These are phyloP conservation scores for Polytrichum commune DNA, from an alignment of 225 moss, liverwort and hornwort genomes.

Conservation along the genomic window DNA sequence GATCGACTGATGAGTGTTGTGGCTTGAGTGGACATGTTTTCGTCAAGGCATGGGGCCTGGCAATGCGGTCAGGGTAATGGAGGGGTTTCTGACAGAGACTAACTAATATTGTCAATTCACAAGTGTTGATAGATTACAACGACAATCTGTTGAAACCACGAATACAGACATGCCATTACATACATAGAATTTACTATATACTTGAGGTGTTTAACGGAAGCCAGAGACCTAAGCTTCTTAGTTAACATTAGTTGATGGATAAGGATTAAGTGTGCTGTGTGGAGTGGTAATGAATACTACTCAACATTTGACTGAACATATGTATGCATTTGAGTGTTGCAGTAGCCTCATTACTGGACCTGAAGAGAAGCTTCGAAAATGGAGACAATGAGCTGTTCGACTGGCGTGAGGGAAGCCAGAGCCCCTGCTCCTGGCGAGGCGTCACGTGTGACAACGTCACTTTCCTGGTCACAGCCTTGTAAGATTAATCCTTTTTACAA, in stretches of 20 bases:
- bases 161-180: no score
- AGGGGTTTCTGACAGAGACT: no score
- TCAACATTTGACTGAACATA: no score
- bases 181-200: no score
- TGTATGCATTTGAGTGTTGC: conserved; percentile 1
- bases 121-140: no score
- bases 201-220: no score
- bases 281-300: background rate
- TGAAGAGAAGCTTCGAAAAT: conserved; percentile 8
- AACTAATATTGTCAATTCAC: no score
- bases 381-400: conserved; percentile 9
- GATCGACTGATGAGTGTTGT: no score
- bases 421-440: conserved; percentile 9
- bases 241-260: background rate
- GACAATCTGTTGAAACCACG: no score
- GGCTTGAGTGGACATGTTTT: no score
- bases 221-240: background rate
- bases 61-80: no score
- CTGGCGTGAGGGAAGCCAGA: conserved; percentile 14
- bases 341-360: conserved; percentile 9
- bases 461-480: conserved; percentile 11
- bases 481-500: background rate
- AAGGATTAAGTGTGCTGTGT: background rate
- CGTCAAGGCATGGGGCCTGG: no score
- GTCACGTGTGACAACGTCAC: conserved; percentile 13